Conservation (phyloP, 2,329 filamentous ascomycete genomes). For the Aureobasidium sp. region DNA sequence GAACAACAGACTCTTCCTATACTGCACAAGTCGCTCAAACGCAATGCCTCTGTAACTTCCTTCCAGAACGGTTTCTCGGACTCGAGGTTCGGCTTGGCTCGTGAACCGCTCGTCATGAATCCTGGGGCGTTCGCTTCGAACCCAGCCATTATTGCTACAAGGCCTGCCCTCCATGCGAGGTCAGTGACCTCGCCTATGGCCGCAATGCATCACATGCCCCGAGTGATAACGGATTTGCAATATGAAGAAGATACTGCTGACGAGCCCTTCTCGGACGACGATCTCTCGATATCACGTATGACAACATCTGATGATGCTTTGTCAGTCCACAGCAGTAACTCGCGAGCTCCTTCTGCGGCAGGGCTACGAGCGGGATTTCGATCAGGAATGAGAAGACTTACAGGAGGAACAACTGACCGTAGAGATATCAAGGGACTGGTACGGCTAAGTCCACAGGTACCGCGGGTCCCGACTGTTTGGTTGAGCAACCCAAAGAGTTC, state of each 20-base stretch:
- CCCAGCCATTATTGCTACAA: slow-evolving; percentile 29
- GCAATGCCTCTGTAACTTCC: slow-evolving; percentile 62
- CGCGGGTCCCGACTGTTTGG: slow-evolving; percentile 39
- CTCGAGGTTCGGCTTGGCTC: slow-evolving; percentile 42
- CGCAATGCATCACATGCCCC: slow-evolving; percentile 29
- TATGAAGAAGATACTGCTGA: slow-evolving; percentile 62
- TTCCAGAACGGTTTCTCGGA: slow-evolving; percentile 89
- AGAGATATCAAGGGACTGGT: slow-evolving; percentile 30
- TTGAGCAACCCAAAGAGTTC: slow-evolving; percentile 26
- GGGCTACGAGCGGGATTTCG: slow-evolving; percentile 39
- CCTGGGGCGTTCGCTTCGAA: slow-evolving; percentile 46
- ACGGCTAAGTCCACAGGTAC: slow-evolving; percentile 35
- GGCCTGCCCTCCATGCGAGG: slow-evolving; percentile 67
- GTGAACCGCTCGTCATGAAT: slow-evolving; percentile 44
- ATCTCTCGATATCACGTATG: slow-evolving; percentile 43
- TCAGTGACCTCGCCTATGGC: slow-evolving; percentile 68
- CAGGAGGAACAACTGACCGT: slow-evolving; percentile 36
- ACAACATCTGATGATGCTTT: slow-evolving; percentile 20
- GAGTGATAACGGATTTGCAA: slow-evolving; percentile 49
- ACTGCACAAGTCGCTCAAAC: slow-evolving; percentile 66
- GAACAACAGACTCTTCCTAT: slow-evolving; percentile 91
- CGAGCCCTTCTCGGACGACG: slow-evolving; percentile 69
- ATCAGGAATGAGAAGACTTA: slow-evolving; percentile 44
- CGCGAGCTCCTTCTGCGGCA: not conserved
- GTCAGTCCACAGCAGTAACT: not conserved